A percentile compares a stretch with the other conserved stretches of the same genome.
Evolutionary conservation across 2,329 filamentous ascomycete species (phyloP).

Genomic region (Phyllachora maydis): DNA sequence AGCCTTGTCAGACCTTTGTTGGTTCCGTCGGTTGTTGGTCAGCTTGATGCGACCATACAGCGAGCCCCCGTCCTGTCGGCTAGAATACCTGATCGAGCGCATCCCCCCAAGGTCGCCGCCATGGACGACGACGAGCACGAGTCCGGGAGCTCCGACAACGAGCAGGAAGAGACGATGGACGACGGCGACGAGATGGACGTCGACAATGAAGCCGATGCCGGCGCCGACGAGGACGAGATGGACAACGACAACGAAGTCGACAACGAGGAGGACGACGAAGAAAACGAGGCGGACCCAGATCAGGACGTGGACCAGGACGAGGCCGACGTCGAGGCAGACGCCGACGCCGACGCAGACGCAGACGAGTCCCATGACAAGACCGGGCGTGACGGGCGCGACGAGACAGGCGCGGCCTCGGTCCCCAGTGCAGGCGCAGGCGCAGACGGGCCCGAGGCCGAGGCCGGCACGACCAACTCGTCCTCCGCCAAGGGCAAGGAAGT

Average conservation of each 20-base stretch:
- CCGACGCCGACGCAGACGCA: slow-evolving; percentile 15
- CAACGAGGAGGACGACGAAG: slow-evolving; percentile 8
- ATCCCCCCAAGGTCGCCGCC: slow-evolving; percentile 4
- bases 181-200: slow-evolving; percentile 14
- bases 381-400: slow-evolving; percentile 2
- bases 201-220: slow-evolving; percentile 18
- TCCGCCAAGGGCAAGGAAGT: too few relatives aligned
- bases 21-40: too few relatives aligned
- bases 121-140: slow-evolving; percentile 10
- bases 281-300: slow-evolving; percentile 3
- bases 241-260: slow-evolving; percentile 12
- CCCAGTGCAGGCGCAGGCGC: slow-evolving; percentile 1
- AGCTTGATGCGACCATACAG: too few relatives aligned
- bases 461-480: slow-evolving; percentile 10
- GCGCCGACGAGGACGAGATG: slow-evolving; percentile 22
- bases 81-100: too few relatives aligned
- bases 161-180: slow-evolving; percentile 40
- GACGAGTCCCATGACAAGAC: slow-evolving; percentile 11
- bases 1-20: too few relatives aligned
- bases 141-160: slow-evolving; percentile 23
- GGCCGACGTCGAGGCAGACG: slow-evolving; percentile 3
- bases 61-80: too few relatives aligned
- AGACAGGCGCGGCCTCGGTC: too few relatives aligned
- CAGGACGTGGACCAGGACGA: too few relatives aligned
- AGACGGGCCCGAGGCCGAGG: slow-evolving; percentile 7